Conservation (phyloP, 2,329 filamentous ascomycete genomes). For the Elsinoe fawcettii region DNA sequence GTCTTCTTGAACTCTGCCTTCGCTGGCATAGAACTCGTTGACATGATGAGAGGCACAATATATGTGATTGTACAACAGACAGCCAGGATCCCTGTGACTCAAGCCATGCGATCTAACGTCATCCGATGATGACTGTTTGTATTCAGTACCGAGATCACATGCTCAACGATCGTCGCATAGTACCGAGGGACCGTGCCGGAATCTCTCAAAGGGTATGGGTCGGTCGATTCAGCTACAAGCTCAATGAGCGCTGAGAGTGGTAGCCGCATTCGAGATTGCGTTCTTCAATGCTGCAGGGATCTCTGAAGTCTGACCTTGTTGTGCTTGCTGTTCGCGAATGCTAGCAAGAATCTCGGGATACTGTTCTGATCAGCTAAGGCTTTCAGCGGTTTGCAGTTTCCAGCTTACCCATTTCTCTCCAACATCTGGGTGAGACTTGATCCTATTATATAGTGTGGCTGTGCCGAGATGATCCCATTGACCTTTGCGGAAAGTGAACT, state of each 20-base stretch:
- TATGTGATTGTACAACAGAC: no score
- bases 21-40: no score
- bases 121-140: no score
- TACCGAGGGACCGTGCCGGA: no score
- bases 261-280: background rate
- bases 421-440: constrained; percentile 83
- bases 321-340: constrained; percentile 32
- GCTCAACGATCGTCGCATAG: no score
- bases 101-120: no score
- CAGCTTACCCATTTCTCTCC: constrained; percentile 57
- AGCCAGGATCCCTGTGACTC: no score
- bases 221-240: no score
- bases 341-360: constrained; percentile 34
- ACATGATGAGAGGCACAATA: no score
- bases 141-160: no score
- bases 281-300: background rate
- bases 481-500: constrained; percentile 75
- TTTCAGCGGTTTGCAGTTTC: background rate
- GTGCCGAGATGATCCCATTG: constrained; percentile 64
- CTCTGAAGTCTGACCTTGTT: constrained; percentile 12
- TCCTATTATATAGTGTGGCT: constrained; percentile 72
- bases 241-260: constrained; percentile 5
- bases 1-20: no score
- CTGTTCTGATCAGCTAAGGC: constrained; percentile 20
- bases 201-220: no score